phyloP scores from a whole-genome alignment of 139 green algal genomes.

The Nannochloris sp. region DNA sequence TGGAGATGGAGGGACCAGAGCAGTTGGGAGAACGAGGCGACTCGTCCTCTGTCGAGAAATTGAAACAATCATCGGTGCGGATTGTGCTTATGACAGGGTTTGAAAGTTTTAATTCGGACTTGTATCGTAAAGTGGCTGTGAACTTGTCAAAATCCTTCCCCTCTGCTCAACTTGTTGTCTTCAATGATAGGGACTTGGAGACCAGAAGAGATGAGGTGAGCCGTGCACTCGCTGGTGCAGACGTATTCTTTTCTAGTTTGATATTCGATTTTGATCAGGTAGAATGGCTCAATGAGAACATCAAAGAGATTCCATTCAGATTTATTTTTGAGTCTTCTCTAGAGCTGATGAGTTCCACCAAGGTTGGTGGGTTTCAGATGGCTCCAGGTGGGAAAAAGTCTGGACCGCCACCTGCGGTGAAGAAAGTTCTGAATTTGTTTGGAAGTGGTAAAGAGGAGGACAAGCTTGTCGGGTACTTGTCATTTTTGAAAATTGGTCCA shows the following conservation, averaged over 20 bases:
- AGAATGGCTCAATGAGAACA: constrained; percentile 74
- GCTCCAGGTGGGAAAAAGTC: constrained; percentile 47
- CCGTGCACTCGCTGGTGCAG: constrained; percentile 63
- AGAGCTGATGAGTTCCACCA: constrained; percentile 88
- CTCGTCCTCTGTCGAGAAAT: not conserved
- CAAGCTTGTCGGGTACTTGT: constrained; percentile 83
- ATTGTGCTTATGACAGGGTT: constrained; percentile 95
- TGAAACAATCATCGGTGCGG: constrained; percentile 20
- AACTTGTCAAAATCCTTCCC: constrained; percentile 24
- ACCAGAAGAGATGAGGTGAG: constrained; percentile 47
- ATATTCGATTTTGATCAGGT: constrained; percentile 97
- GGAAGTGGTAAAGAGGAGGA: constrained; percentile 88
- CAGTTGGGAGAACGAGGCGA: not conserved
- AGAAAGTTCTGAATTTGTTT: constrained; percentile 85
- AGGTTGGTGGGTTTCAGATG: constrained; percentile 59
- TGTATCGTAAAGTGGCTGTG: constrained; percentile 66
- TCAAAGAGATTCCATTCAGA: constrained; percentile 63
- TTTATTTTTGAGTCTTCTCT: constrained; percentile 94
- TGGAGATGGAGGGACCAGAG: not conserved
- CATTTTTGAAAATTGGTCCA: constrained; percentile 87
- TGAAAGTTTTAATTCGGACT: constrained; percentile 90
- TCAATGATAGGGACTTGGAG: constrained; percentile 82
- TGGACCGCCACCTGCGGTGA: constrained; percentile 85
- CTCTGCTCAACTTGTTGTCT: constrained; percentile 60
- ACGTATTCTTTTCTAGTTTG: constrained; percentile 89